These are phyloP conservation scores for Paecilomyces variotii DNA, from an alignment of 2,329 filamentous ascomycete species.

Conservation along the genomic window DNA sequence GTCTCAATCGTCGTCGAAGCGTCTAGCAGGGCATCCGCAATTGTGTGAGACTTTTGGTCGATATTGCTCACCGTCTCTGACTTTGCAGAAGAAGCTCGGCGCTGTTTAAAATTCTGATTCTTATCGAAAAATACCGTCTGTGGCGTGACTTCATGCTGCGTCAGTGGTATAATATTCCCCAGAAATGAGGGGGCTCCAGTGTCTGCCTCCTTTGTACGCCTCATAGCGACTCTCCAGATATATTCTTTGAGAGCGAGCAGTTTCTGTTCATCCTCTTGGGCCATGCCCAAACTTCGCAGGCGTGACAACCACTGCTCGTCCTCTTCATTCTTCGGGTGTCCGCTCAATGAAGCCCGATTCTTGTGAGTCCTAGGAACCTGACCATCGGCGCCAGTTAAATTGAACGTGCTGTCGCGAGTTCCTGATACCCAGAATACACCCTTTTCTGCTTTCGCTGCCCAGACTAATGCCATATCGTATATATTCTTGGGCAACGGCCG, in stretches of 20 bases:
- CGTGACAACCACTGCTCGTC: conserved; percentile 90
- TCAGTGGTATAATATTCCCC: conserved; percentile 65
- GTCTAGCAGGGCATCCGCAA: conserved; percentile 83
- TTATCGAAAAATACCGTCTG: conserved; percentile 93
- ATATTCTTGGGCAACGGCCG: conserved; percentile 70
- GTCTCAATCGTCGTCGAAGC: conserved; percentile 83
- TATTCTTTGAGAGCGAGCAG: conserved; percentile 80
- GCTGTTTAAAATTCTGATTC: conserved; percentile 46
- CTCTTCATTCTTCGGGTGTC: conserved; percentile 71
- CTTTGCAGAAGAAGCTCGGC: conserved; percentile 17
- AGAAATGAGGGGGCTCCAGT: conserved; percentile 37
- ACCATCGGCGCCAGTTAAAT: conserved; percentile 52
- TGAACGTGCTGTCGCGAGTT: conserved; percentile 62
- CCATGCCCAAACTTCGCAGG: conserved; percentile 74
- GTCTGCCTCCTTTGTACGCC: conserved; percentile 51
- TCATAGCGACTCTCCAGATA: conserved; percentile 75
- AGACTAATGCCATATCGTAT: conserved; percentile 76
- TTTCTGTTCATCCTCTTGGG: conserved; percentile 79
- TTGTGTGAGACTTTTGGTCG: conserved; percentile 57
- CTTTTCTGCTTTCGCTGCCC: conserved; percentile 74
- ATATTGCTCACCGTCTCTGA: conserved; percentile 21
- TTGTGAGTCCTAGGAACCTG: conserved; percentile 49
- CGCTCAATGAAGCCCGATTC: conserved; percentile 43
- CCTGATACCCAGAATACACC: conserved; percentile 82
- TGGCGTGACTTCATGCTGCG: conserved; percentile 66